Conservation (phyloP, 805 yeast species). For the Candida verbasci region DNA sequence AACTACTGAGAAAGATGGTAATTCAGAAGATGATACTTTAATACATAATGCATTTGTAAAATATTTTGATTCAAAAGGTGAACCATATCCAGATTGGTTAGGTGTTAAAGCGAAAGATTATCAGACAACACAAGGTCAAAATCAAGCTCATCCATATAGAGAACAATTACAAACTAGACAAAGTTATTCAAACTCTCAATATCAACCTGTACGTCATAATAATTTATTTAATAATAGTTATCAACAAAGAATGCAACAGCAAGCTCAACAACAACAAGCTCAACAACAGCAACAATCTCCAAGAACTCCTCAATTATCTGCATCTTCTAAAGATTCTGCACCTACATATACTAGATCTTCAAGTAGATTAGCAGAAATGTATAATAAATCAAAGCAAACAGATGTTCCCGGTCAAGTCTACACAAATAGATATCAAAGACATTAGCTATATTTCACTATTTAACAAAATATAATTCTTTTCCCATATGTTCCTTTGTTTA, state of each 20-base stretch:
- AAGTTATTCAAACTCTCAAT: constrained; percentile 9
- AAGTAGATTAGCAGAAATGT: constrained; percentile 35
- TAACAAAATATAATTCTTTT: constrained; percentile 16
- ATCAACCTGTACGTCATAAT: constrained; percentile 13
- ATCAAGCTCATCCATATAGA: constrained; percentile 2
- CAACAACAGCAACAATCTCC: constrained; percentile 4
- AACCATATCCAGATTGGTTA: constrained; percentile 43
- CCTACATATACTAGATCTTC: constrained; percentile 20
- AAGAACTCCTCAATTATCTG: background rate
- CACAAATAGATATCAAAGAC: constrained; percentile 15
- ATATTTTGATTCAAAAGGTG: constrained; percentile 26
- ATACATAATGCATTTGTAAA: constrained; percentile 41
- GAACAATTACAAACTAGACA: constrained; percentile 4
- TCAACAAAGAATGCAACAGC: constrained; percentile 12
- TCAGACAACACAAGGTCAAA: constrained; percentile 7
- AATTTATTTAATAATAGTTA: constrained; percentile 11
- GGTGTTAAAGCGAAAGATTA: constrained; percentile 19
- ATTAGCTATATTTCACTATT: constrained; percentile 1
- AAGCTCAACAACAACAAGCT: constrained; percentile 2
- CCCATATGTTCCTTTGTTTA: constrained; percentile 64
- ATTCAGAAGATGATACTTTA: constrained; percentile 33
- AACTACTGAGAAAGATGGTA: constrained; percentile 35
- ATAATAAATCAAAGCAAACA: constrained; percentile 37
- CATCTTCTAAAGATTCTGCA: background rate
- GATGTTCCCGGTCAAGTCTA: constrained; percentile 29